A percentile compares a stretch with the other conserved stretches of the same genome.
Evolutionary conservation across 306 rosid genomes (phyloP).

Genomic region (Quillaja saponaria): DNA sequence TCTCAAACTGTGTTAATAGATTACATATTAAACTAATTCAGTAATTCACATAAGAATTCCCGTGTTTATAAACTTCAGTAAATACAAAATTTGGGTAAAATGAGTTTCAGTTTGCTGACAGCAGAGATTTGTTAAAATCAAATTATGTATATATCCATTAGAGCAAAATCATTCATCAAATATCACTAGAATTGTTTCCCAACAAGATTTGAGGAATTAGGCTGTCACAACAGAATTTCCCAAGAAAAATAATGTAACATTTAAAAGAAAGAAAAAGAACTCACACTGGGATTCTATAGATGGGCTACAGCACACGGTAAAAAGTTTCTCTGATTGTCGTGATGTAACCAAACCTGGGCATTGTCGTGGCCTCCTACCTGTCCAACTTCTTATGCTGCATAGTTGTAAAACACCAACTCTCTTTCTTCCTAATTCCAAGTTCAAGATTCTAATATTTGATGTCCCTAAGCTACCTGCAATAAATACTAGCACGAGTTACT

Average conservation of each 20-base stretch:
- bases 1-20: too few relatives aligned
- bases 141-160: too few relatives aligned
- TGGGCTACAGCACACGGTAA: conserved; percentile 27
- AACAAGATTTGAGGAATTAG: neutral
- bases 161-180: too few relatives aligned
- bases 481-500: conserved; percentile 9
- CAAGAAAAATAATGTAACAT: neutral
- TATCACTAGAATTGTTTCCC: too few relatives aligned
- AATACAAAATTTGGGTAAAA: neutral
- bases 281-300: conserved; percentile 48
- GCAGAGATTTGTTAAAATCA: neutral
- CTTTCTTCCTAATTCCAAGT: conserved; percentile 43
- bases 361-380: conserved; percentile 42
- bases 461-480: conserved; percentile 67
- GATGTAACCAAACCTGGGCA: conserved; percentile 48
- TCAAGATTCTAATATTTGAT: conserved; percentile 44
- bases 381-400: conserved; percentile 54
- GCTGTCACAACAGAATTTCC: neutral
- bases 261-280: conserved; percentile 18
- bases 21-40: too few relatives aligned
- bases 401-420: conserved; percentile 40
- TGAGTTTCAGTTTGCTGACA: neutral
- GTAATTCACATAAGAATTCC: too few relatives aligned
- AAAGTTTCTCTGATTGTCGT: conserved; percentile 33
- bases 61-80: too few relatives aligned